Evolutionary conservation across 495 filamentous ascomycete species (phyloP), one percentile per base, ranked within the genome.

Genomic region (Tuber borchii): DNA sequence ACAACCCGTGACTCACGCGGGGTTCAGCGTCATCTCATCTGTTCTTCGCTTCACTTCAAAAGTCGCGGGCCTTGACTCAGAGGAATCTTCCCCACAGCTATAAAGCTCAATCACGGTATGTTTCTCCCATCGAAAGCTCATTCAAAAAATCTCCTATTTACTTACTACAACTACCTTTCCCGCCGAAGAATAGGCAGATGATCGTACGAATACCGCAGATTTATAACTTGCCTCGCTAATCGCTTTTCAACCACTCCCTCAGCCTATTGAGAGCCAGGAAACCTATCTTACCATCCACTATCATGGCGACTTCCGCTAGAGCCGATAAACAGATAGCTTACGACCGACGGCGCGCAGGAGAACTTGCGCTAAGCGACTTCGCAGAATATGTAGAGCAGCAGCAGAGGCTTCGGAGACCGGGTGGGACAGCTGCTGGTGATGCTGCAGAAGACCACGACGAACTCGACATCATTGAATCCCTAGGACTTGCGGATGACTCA

Each of bases 301-400:
- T 61, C 56, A 65, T 65, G 56, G 56, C 56, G 56, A 65, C 34
- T 26, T 42, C 70, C 70, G 44, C 70, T 45, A 65, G 78, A 72
- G 78, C 78, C 31, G 81, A 82, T 31, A 82, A 82, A 51, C 80
- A 79, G 61, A 82, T 82, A 73, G 80, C 81, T 61, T 80, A 82
- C 51, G 80, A 80, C n/a, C 80, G 81, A 69, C 77, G 80, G 56
- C 77, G 81, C 72, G 81, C 81, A 43, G 81, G 81, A 31, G 81
- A 82, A 48, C 77, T 75, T n/a, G 95, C 95, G 31, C 87, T 99
- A 75, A 95, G 92, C 87, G 95, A 97, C 79, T 99, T 99, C 82
- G 93, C 96, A 83, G 95, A 98, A 84, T 98, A 97, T 79, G 96
- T 97, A 75, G 94, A 97, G 84, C 91, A 94, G 84, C 93, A 99